phyloP scores from a whole-genome alignment of 2,329 filamentous ascomycete genomes.

The Trichoderma sp. region DNA sequence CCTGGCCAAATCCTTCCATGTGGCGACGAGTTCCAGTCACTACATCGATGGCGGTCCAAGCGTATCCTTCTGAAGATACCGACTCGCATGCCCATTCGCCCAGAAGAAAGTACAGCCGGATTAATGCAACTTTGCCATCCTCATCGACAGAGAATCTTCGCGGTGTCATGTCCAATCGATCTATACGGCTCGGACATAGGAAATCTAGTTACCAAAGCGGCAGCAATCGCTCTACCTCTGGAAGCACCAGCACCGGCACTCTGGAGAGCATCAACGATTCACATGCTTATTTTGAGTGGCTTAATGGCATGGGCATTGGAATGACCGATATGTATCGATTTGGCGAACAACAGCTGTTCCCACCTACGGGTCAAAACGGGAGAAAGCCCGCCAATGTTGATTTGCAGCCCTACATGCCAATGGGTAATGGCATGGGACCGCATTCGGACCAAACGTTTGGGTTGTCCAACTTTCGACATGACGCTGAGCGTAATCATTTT shows the following conservation, averaged over 20 bases:
- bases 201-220: neutral
- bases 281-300: constrained; percentile 31
- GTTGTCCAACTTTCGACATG: constrained; percentile 31
- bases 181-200: neutral
- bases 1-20: constrained; percentile 74
- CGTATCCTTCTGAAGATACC: constrained; percentile 43
- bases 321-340: constrained; percentile 15
- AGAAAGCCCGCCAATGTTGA: constrained; percentile 38
- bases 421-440: constrained; percentile 13
- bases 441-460: constrained; percentile 18
- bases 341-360: constrained; percentile 17
- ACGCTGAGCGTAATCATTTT: constrained; percentile 28
- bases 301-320: constrained; percentile 23
- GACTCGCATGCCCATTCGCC: constrained; percentile 65
- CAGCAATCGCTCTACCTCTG: neutral
- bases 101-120: constrained; percentile 34
- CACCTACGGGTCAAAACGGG: constrained; percentile 16
- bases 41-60: constrained; percentile 40
- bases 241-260: constrained; percentile 10
- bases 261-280: constrained; percentile 26
- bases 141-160: neutral
- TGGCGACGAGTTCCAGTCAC: constrained; percentile 52
- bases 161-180: neutral
- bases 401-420: constrained; percentile 41
- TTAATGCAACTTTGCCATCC: neutral